Evolutionary conservation across 1,139 yeast genomes (phyloP).

Genomic region (Yamadazyma membranifaciens): DNA sequence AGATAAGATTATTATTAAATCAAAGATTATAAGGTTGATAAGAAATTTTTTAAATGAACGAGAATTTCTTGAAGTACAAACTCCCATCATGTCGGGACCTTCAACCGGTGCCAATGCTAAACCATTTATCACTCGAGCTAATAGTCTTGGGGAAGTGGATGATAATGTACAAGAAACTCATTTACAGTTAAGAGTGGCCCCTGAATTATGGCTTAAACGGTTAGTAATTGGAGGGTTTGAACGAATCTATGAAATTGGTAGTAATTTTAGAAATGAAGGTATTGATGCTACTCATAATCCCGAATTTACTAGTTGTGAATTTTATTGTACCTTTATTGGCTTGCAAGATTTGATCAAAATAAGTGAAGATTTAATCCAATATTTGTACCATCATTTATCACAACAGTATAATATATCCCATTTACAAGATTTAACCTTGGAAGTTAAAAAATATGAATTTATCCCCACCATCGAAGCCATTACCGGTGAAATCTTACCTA

Average conservation of each 20-base stretch:
- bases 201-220: constrained; percentile 89
- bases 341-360: constrained; percentile 74
- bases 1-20: constrained; percentile 52
- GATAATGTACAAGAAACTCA: constrained; percentile 19
- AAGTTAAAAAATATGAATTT: constrained; percentile 51
- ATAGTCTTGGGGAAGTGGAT: constrained; percentile 7
- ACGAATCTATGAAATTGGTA: constrained; percentile 82
- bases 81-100: constrained; percentile 72
- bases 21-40: constrained; percentile 51
- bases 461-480: constrained; percentile 53
- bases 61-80: constrained; percentile 80
- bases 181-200: constrained; percentile 80
- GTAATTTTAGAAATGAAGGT: constrained; percentile 88
- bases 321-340: constrained; percentile 93
- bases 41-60: constrained; percentile 53
- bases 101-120: constrained; percentile 90
- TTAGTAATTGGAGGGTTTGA: constrained; percentile 83
- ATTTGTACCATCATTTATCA: constrained; percentile 22
- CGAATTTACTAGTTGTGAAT: constrained; percentile 96
- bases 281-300: constrained; percentile 98
- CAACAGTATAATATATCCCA: constrained; percentile 6
- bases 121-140: constrained; percentile 64
- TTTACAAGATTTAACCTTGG: constrained; percentile 14
- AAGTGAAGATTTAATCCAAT: constrained; percentile 57
- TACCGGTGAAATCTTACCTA: constrained; percentile 43